Evolutionary conservation across 129 eudicot genomes (phyloP), one percentile per base, ranked within the genome.

Genomic region (Tagetes patula): DNA sequence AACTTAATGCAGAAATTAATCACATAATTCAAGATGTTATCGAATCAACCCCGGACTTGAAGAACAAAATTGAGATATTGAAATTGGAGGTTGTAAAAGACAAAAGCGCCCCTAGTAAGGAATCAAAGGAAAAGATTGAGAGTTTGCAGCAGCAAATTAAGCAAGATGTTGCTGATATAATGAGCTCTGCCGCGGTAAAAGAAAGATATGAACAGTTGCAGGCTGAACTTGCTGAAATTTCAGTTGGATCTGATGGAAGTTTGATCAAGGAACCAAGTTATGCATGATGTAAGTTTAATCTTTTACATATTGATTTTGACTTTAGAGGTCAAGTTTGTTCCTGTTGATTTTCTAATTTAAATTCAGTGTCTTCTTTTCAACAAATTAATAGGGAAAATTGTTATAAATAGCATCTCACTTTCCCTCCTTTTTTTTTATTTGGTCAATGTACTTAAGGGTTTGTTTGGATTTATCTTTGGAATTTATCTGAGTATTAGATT

Each of bases 31-130:
- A 87, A 65, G 84, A 86, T 52, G 79, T 81, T 38, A 83, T 85
- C 14, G 82, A 68, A 65, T 86, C 92, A 50, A 72, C 95, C 30
- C 82, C 82, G 7, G 88, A 85, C 49, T 69, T 92, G 84, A 89
- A 84, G 63, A 83, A 76, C 59, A 89, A 82, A 65, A 79, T 89
- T 0, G 88, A 89, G 62, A 45, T 75, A 80, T 66, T 92, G 67
- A 89, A 85, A 63, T 20, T 70, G 43, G 95, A 83, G 80, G 78
- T 69, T 10, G 76, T 38, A 33, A 89, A 80, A 72, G 84, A 85
- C 54, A 85, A 84, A 33, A 82, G 77, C 34, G 4, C 74, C 33
- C 88, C 95, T 43, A 83, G 77, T 76, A 53, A 84, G 37, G 89
- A 85, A 56, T 68, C 87, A 4, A 84, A 87, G 75, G 80, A 60